phyloP scores from a whole-genome alignment of 306 rosid species.

The Trichosanthes cucumerina region DNA sequence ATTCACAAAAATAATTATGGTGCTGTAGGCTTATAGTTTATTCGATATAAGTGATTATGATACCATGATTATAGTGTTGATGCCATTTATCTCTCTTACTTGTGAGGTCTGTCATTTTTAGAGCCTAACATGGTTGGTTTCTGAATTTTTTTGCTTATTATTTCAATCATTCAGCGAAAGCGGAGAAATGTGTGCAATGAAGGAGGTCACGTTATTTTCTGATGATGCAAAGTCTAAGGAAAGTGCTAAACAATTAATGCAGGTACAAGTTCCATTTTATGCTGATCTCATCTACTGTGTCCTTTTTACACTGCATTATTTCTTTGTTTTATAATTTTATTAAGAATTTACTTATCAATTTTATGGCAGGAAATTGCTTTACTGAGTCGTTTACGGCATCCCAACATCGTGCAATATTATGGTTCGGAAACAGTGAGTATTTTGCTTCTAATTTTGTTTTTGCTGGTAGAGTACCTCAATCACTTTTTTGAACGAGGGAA shows the following conservation, averaged over 20 bases:
- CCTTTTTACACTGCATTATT: slow-evolving; percentile 8
- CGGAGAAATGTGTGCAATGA: slow-evolving; percentile 99
- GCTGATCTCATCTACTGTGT: background rate
- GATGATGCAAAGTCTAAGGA: slow-evolving; percentile 96
- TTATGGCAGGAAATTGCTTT: slow-evolving; percentile 72
- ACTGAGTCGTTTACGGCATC: slow-evolving; percentile 90
- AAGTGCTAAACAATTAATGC: slow-evolving; percentile 90
- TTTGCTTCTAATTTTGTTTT: slow-evolving; percentile 12
- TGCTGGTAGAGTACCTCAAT: background rate
- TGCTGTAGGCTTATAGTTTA: background rate
- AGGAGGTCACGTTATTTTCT: slow-evolving; percentile 94
- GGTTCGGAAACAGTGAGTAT: slow-evolving; percentile 79
- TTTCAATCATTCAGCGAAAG: slow-evolving; percentile 50
- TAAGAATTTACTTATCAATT: slow-evolving; percentile 8
- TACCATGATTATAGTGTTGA: background rate
- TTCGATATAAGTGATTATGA: background rate
- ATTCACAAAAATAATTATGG: background rate
- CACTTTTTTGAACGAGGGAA: background rate
- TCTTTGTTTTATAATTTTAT: slow-evolving; percentile 22
- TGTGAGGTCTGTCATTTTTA: background rate
- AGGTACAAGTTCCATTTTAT: slow-evolving; percentile 36
- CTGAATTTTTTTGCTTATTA: slow-evolving; percentile 4
- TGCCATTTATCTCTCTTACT: background rate
- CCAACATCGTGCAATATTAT: slow-evolving; percentile 91
- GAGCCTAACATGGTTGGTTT: background rate